Percentiles rank a stretch among this genome's conserved stretches.
Conservation (phyloP, 495 filamentous ascomycete species). For the Penicillium egyptiacum region DNA sequence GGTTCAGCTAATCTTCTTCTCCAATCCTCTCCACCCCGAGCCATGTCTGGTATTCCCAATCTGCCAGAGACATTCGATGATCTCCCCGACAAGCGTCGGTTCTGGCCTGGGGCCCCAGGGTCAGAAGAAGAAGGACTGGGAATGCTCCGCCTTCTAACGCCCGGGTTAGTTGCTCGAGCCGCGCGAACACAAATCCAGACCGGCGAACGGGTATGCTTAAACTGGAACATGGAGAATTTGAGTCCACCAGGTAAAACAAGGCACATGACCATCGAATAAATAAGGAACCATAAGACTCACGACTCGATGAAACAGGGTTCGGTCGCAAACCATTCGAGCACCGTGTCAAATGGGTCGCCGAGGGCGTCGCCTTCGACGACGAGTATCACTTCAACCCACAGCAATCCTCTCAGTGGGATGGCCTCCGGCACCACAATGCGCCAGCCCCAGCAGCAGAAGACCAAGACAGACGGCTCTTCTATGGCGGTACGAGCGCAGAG, state of each 20-base stretch:
- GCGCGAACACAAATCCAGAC: conserved; percentile 50
- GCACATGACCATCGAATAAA: neutral
- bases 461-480: conserved; percentile 44
- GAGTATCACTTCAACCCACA: conserved; percentile 75
- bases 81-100: conserved; percentile 49
- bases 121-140: conserved; percentile 54
- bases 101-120: conserved; percentile 47
- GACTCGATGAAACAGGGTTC: conserved; percentile 40
- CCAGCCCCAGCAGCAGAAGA: conserved; percentile 39
- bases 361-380: conserved; percentile 61
- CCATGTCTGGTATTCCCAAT: conserved; percentile 25
- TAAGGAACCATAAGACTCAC: neutral
- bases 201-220: conserved; percentile 50
- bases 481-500: conserved; percentile 52
- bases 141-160: conserved; percentile 51
- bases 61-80: conserved; percentile 48
- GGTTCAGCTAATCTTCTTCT: neutral
- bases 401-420: conserved; percentile 76
- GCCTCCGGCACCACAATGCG: conserved; percentile 59
- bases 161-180: conserved; percentile 48
- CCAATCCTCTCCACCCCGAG: neutral
- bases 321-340: conserved; percentile 57
- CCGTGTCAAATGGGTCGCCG: conserved; percentile 51
- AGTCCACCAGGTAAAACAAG: conserved; percentile 39
- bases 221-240: conserved; percentile 53